Evolutionary conservation across 768 basidiomycete species (phyloP).

Genomic region (Imleria badia): DNA sequence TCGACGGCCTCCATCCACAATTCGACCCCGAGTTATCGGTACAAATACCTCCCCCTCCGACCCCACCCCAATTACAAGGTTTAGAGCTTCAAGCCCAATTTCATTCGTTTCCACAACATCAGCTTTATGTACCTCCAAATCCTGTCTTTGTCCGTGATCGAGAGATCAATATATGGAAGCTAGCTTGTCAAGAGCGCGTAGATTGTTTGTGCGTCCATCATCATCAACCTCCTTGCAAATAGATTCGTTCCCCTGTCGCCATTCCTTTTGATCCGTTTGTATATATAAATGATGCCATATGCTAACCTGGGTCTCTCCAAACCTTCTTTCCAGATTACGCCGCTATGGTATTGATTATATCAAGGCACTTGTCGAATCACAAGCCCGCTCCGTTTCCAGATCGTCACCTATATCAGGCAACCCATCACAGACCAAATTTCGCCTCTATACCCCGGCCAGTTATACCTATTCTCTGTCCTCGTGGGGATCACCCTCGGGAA

Average conservation of each 20-base stretch:
- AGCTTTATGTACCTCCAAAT: constrained; percentile 28
- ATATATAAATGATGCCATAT: constrained; percentile 2
- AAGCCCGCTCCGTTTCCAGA: constrained; percentile 16
- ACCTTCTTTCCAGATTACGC: constrained; percentile 20
- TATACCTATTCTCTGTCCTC: constrained; percentile 29
- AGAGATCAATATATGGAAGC: constrained; percentile 36
- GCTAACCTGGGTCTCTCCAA: constrained; percentile 4
- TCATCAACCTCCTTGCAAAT: constrained; percentile 2
- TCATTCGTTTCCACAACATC: constrained; percentile 24
- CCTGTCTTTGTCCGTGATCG: constrained; percentile 33
- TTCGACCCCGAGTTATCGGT: constrained; percentile 21
- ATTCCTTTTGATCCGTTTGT: constrained; percentile 7
- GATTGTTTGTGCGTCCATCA: constrained; percentile 31
- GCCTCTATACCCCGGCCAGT: constrained; percentile 35
- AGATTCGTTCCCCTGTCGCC: not conserved
- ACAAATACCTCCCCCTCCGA: constrained; percentile 12
- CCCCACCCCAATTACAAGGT: constrained; percentile 15
- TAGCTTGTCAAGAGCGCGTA: constrained; percentile 36
- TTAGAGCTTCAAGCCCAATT: constrained; percentile 27
- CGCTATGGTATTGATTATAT: constrained; percentile 34
- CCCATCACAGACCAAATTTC: constrained; percentile 25
- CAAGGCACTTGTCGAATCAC: constrained; percentile 32
- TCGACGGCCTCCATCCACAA: constrained; percentile 21
- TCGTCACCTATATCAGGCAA: not conserved
- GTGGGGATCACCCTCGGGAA: constrained; percentile 11